Evolutionary conservation across 495 filamentous ascomycete species (phyloP), one percentile per base, ranked within the genome.

Genomic region (Thermothielavioides terrestris): DNA sequence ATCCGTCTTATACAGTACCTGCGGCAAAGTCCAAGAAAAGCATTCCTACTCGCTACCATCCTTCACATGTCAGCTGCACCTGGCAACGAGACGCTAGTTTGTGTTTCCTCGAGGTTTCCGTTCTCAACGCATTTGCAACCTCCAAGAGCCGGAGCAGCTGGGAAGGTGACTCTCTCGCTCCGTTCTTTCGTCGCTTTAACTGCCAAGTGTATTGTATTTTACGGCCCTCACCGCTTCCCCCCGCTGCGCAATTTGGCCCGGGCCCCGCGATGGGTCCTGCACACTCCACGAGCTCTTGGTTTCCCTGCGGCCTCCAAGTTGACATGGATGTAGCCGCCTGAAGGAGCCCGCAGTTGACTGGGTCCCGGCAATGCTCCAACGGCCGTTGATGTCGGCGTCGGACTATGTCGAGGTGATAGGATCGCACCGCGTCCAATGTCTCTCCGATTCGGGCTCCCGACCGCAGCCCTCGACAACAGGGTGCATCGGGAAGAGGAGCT

Each of bases 401-500:
- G 32, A 39, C n/a, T n/a, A n/a, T n/a, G n/a, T n/a, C n/a, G n/a
- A n/a, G n/a, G n/a, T n/a, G n/a, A n/a, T n/a, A n/a, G n/a, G n/a
- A n/a, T n/a, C n/a, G 10, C 39, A 44, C 27, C 35, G 26, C 18
- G 18, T 27, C 39, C 47, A 47, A 68, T 68, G 65, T 59, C 65
- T 12, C 49, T 61, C 14, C 53, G 58, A 12, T 43, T 58, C 25
- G 20, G 53, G 12, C 57, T 65, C 35, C 62, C 62, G 23, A 46
- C 52, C n/a, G 37, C 44, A 23, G 50, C 50, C 22, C 36, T 59
- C n/a, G 62, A 65, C 49, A 58, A 32, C 32, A 54, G 64, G 39
- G 60, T 49, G 20, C 60, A 68, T 47, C 42, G 63, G 26, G 63
- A 68, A 34, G 65, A 66, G 42, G 61, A 64, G 8, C 37, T 64